These are phyloP conservation scores for Echinosophora koreensis DNA, from an alignment of 306 rosid species.

Conservation along the genomic window DNA sequence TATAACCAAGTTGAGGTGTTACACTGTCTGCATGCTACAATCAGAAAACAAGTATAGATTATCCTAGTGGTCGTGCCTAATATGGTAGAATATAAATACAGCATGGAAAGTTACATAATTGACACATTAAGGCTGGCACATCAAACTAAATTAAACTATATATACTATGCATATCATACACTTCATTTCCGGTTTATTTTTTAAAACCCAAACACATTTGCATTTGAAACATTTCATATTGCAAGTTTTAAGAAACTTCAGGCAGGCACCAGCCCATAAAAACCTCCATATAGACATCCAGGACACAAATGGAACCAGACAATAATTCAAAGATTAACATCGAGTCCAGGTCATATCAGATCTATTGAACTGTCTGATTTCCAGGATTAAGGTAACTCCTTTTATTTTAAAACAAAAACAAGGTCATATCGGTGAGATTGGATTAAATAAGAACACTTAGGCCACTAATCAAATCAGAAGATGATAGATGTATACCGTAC, in stretches of 20 bases:
- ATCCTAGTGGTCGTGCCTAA: not conserved
- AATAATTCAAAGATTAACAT: not conserved
- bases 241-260: not conserved
- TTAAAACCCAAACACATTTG: not conserved
- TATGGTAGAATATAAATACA: not conserved
- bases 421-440: not conserved
- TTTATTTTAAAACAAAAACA: not conserved
- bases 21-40: slow-evolving; percentile 1
- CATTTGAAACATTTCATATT: not conserved
- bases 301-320: not conserved
- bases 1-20: no score
- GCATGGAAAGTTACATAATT: not conserved
- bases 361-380: not conserved
- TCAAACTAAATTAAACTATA: not conserved
- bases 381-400: not conserved
- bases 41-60: slow-evolving; percentile 16
- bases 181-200: not conserved
- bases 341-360: not conserved
- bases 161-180: not conserved
- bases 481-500: not conserved
- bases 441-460: slow-evolving; percentile 10
- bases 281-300: not conserved
- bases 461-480: not conserved
- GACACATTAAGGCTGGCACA: not conserved
- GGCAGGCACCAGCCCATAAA: not conserved